These are phyloP conservation scores for Skeletonema potamos DNA, from an alignment of 108 stramenopile genomes.

Conservation along the genomic window DNA sequence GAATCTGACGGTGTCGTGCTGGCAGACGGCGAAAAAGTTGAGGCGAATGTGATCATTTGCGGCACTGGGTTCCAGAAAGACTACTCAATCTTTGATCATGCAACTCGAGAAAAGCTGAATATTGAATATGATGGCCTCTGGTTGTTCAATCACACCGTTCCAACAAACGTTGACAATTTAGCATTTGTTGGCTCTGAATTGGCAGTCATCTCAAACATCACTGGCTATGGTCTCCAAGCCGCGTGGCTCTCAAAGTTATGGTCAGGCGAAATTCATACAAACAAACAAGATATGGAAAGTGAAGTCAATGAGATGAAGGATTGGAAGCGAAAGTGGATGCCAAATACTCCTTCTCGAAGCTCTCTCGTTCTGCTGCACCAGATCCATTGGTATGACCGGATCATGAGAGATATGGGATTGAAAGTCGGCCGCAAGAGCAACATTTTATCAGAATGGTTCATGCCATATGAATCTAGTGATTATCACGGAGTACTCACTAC, in stretches of 20 bases:
- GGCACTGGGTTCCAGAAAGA: constrained; percentile 37
- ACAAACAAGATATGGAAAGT: constrained; percentile 6
- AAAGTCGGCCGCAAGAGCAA: constrained; percentile 22
- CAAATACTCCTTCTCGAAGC: constrained; percentile 14
- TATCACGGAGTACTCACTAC: not conserved
- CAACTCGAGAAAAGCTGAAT: not conserved
- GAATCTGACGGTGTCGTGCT: not conserved
- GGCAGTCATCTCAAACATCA: constrained; percentile 20
- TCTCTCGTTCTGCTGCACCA: constrained; percentile 27
- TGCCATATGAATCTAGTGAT: not conserved
- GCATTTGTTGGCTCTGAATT: constrained; percentile 30
- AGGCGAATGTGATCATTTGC: constrained; percentile 28
- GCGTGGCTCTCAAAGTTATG: constrained; percentile 30
- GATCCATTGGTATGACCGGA: constrained; percentile 31
- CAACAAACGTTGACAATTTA: constrained; percentile 9
- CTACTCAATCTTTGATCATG: constrained; percentile 32
- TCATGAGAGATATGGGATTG: constrained; percentile 32
- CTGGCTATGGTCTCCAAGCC: constrained; percentile 35
- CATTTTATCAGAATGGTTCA: constrained; percentile 11
- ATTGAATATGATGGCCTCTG: constrained; percentile 34
- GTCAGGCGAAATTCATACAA: constrained; percentile 1
- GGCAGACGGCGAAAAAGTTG: constrained; percentile 1
- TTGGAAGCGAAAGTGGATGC: constrained; percentile 38
- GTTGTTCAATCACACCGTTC: constrained; percentile 27
- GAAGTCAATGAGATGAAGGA: constrained; percentile 14